Evolutionary conservation across 2,329 filamentous ascomycete species (phyloP), one percentile per base, ranked within the genome.

Genomic region (Acrocalymma vagum): DNA sequence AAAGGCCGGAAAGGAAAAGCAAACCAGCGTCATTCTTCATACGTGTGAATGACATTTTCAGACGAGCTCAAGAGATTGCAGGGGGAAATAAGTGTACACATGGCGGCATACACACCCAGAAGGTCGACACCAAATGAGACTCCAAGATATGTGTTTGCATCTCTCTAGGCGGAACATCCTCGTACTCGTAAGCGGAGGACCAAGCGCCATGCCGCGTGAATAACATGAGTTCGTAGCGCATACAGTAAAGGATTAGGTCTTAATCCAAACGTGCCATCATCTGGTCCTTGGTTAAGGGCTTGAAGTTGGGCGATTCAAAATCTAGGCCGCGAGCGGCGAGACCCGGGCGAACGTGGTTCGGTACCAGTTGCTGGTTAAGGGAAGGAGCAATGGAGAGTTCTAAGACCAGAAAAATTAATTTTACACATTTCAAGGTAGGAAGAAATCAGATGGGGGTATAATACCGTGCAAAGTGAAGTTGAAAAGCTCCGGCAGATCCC

Each of bases 191-290:
- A 60, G 55, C 56, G 55, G 52, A 62, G 53, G 53, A 60, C 49
- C 49, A 50, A 45, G 67, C 62, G 61, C 60, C 62, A 62, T 55
- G 59, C 60, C 58, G 62, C 62, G 59, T 60, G 55, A 62, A 60
- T 56, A 59, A 63, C 53, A 64, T 65, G 60, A 69, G 65, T 64
- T 73, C 69, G 65, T 72, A 60, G 72, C 60, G 62, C 55, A 60
- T 70, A 51, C 34, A 60, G 45, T 37, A 44, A 30, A 42, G 29
- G 40, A 34, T 32, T 42, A 37, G 49, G 31, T 34, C 47, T 75
- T 77, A 99, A 76, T 99, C 94, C 73, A 99, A 80, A 73, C 92
- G 90, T 45, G 94, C 94, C 78, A 96, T 90, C 94, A 99, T 97
- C 72, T 96, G 90, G 64, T 94, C 87, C 79, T 91, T 95, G 64